A percentile compares a stretch with the other conserved stretches of the same genome.
Conservation (phyloP, 2,329 filamentous ascomycete species). For the Alternaria incomplexa region DNA sequence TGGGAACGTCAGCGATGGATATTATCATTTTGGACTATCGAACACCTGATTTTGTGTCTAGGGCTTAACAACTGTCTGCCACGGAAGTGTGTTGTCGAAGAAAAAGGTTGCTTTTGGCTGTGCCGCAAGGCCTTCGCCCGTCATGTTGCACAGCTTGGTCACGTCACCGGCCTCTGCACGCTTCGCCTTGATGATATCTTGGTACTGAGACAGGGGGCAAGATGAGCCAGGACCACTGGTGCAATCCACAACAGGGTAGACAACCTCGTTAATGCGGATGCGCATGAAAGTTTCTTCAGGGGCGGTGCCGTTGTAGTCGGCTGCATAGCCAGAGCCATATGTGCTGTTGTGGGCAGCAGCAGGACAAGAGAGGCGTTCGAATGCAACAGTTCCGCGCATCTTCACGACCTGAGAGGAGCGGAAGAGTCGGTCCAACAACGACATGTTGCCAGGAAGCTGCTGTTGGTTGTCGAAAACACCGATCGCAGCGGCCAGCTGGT, state of each 20-base stretch:
- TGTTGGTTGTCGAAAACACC: slow-evolving; percentile 67
- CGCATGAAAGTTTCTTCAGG: slow-evolving; percentile 57
- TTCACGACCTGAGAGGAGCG: slow-evolving; percentile 63
- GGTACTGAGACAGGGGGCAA: slow-evolving; percentile 40
- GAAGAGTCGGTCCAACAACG: slow-evolving; percentile 59
- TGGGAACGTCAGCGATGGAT: background rate
- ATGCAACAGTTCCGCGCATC: slow-evolving; percentile 70
- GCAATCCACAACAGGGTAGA: slow-evolving; percentile 63
- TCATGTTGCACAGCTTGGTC: slow-evolving; percentile 52
- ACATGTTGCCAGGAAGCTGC: slow-evolving; percentile 55
- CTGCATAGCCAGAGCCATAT: background rate
- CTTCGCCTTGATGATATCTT: slow-evolving; percentile 53
- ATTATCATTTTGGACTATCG: background rate
- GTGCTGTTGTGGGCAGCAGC: slow-evolving; percentile 8
- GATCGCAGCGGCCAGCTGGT: slow-evolving; percentile 64
- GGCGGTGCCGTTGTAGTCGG: slow-evolving; percentile 1
- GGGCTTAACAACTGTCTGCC: slow-evolving; percentile 29
- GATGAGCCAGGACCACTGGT: slow-evolving; percentile 58
- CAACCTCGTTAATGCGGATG: slow-evolving; percentile 66
- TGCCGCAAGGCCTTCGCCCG: slow-evolving; percentile 12
- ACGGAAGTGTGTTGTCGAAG: slow-evolving; percentile 33
- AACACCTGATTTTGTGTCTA: background rate
- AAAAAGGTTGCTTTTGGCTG: slow-evolving; percentile 35
- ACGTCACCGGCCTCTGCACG: slow-evolving; percentile 57
- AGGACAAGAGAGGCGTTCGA: slow-evolving; percentile 66